Percentiles rank a stretch among this genome's conserved stretches.
Evolutionary conservation across 2,329 filamentous ascomycete genomes (phyloP).

Genomic region (Cryphonectria radicalis): DNA sequence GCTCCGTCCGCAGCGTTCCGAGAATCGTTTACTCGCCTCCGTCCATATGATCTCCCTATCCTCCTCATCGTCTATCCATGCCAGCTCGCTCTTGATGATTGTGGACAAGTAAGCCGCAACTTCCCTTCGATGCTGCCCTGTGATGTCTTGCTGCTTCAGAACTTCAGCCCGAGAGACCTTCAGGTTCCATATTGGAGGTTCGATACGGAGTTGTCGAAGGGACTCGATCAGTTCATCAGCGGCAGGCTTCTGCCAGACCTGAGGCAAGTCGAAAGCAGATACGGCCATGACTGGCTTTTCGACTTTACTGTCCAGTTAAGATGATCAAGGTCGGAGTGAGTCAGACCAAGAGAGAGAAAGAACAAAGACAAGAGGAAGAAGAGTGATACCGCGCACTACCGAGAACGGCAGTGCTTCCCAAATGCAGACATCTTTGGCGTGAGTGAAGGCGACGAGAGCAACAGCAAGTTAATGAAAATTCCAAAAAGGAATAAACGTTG

Average conservation of each 20-base stretch:
- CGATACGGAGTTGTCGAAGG: slow-evolving; percentile 68
- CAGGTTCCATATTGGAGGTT: slow-evolving; percentile 70
- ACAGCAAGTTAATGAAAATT: background rate
- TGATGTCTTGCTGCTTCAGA: slow-evolving; percentile 46
- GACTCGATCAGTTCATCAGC: slow-evolving; percentile 65
- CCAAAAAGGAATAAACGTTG: background rate
- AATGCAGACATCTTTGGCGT: slow-evolving; percentile 20
- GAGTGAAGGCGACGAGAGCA: background rate
- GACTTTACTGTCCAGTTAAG: background rate
- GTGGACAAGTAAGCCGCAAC: slow-evolving; percentile 69
- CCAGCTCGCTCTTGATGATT: slow-evolving; percentile 68
- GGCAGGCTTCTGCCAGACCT: slow-evolving; percentile 76
- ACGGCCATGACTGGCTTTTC: slow-evolving; percentile 35
- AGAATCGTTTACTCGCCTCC: slow-evolving; percentile 76
- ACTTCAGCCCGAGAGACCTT: slow-evolving; percentile 47
- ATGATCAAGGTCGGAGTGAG: background rate
- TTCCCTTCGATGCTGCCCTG: slow-evolving; percentile 50
- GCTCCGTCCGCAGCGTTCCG: slow-evolving; percentile 82
- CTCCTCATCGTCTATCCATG: slow-evolving; percentile 71
- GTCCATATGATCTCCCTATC: slow-evolving; percentile 75
- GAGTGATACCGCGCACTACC: slow-evolving; percentile 19
- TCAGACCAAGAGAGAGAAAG: background rate
- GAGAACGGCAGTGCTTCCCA: slow-evolving; percentile 14
- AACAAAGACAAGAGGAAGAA: background rate
- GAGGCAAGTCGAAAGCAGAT: slow-evolving; percentile 69